These are phyloP conservation scores for Hura crepitans DNA, from an alignment of 441 rosid genomes.

Conservation along the genomic window DNA sequence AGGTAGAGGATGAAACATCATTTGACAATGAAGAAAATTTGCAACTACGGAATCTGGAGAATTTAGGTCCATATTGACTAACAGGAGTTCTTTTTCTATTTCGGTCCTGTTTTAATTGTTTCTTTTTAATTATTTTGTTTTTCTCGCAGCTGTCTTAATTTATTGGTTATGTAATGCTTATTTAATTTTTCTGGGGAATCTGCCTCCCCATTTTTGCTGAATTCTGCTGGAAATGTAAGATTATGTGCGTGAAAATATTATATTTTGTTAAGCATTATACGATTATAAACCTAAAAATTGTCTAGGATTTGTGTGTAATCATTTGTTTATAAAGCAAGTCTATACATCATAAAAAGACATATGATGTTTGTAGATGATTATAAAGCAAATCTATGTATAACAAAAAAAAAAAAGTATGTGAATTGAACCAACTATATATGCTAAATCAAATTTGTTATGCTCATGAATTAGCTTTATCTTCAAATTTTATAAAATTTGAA, in stretches of 20 bases:
- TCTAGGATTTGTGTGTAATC: too few relatives aligned
- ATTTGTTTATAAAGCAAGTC: too few relatives aligned
- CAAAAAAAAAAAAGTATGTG: too few relatives aligned
- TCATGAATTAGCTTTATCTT: too few relatives aligned
- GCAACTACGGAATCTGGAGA: not conserved
- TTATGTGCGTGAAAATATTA: not conserved
- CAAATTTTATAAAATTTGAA: too few relatives aligned
- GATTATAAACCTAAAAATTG: too few relatives aligned
- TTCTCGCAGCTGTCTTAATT: not conserved
- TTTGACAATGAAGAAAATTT: constrained; percentile 17
- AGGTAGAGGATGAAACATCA: constrained; percentile 12
- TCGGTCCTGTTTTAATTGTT: not conserved
- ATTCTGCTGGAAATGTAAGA: constrained; percentile 16
- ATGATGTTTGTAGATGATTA: too few relatives aligned
- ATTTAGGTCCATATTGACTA: not conserved
- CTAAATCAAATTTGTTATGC: too few relatives aligned
- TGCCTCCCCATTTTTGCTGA: constrained; percentile 20
- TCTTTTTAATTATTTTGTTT: not conserved
- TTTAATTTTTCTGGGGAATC: constrained; percentile 18
- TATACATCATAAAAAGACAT: too few relatives aligned
- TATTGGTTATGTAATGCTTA: not conserved
- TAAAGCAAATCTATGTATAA: too few relatives aligned
- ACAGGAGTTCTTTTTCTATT: not conserved
- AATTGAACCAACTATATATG: too few relatives aligned
- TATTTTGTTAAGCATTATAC: not conserved